Percentiles rank a stretch among this genome's conserved stretches.
Evolutionary conservation across 1,139 yeast genomes (phyloP).

Genomic region (Saccharomyces hybrid): DNA sequence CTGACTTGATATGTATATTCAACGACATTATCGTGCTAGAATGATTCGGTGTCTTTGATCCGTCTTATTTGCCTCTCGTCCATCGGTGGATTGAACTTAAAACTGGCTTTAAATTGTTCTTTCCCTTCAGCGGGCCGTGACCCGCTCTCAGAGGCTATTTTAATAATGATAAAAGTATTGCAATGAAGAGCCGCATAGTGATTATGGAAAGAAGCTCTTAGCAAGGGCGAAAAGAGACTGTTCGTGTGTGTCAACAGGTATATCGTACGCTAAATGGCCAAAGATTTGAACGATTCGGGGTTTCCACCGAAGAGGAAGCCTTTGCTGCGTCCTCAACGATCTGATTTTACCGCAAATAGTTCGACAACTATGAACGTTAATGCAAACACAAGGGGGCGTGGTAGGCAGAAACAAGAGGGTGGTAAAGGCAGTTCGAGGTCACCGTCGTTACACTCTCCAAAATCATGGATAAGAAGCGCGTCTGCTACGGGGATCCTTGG

Average conservation of each 20-base stretch:
- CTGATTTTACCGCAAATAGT: background rate
- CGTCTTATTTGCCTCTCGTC: background rate
- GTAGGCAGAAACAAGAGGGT: constrained; percentile 3
- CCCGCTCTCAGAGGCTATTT: background rate
- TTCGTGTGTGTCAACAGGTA: background rate
- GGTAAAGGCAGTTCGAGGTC: background rate
- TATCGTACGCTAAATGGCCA: background rate
- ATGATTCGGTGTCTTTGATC: background rate
- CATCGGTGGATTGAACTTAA: background rate
- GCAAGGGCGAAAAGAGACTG: background rate
- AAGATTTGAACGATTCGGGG: background rate
- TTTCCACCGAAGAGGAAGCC: background rate
- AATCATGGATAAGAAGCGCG: constrained; percentile 20
- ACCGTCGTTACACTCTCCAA: constrained; percentile 4
- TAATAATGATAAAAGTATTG: background rate
- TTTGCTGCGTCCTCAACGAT: background rate
- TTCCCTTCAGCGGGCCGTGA: background rate
- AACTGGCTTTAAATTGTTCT: background rate
- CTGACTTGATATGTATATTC: constrained; percentile 38
- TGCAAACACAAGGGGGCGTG: constrained; percentile 4
- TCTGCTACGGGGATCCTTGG: constrained; percentile 16
- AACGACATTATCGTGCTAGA: constrained; percentile 18
- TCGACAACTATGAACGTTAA: background rate
- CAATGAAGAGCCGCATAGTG: background rate
- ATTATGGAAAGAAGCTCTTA: background rate